phyloP scores from a whole-genome alignment of 306 rosid genomes.

The Bauhinia variegata region DNA sequence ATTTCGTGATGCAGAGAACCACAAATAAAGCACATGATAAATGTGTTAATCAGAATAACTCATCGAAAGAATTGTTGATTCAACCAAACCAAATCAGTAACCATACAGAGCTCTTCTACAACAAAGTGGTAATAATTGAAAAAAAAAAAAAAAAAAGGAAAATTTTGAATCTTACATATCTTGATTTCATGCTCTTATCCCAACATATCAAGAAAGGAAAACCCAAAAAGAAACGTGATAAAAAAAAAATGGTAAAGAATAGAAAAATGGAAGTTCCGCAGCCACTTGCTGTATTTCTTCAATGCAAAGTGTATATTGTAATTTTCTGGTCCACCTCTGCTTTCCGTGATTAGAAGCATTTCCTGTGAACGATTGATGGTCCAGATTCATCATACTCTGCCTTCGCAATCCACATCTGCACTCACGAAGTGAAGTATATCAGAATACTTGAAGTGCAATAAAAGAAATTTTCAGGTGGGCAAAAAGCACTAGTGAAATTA shows the following conservation, averaged over 20 bases:
- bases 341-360: conserved; percentile 77
- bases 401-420: conserved; percentile 98
- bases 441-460: conserved; percentile 10
- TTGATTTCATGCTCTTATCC: conserved; percentile 66
- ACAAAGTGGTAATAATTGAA: conserved; percentile 27
- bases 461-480: conserved; percentile 4
- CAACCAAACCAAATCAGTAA: conserved; percentile 60
- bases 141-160: conserved; percentile 16
- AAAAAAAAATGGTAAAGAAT: conserved; percentile 40
- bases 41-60: conserved; percentile 27
- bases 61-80: conserved; percentile 50
- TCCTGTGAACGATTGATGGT: conserved; percentile 97
- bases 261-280: conserved; percentile 45
- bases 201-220: conserved; percentile 46
- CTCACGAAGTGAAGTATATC: conserved; percentile 4
- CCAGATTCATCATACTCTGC: no score
- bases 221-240: conserved; percentile 57
- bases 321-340: conserved; percentile 49
- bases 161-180: conserved; percentile 51
- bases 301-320: conserved; percentile 47
- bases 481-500: conserved; percentile 2
- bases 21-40: conserved; percentile 27
- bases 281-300: conserved; percentile 56
- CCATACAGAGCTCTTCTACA: conserved; percentile 54
- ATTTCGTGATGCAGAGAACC: conserved; percentile 19